Evolutionary conservation across 257 asterid species (phyloP).

Genomic region (Nicotiana paniculata): DNA sequence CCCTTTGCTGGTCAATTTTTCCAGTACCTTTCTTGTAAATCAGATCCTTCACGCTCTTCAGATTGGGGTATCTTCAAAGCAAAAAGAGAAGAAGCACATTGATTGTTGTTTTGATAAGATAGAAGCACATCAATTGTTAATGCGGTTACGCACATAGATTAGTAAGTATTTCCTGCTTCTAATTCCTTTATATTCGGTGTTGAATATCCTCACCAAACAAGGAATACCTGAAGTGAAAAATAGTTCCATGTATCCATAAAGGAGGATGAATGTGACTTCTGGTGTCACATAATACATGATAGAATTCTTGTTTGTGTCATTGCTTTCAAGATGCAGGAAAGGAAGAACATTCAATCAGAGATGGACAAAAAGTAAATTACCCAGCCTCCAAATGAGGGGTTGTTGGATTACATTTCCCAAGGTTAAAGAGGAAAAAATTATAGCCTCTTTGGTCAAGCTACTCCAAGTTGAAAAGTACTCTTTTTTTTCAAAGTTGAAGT

Average conservation of each 20-base stretch:
- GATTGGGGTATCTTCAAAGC: conserved; percentile 60
- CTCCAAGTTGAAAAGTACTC: too few species aligned
- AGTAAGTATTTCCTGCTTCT: background rate
- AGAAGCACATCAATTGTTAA: too few species aligned
- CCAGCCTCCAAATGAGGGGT: background rate
- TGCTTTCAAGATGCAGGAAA: background rate
- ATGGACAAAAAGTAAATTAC: background rate
- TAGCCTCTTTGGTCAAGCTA: too few species aligned
- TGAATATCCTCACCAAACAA: background rate
- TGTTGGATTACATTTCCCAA: background rate
- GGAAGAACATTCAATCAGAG: background rate
- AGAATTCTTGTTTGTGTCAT: background rate
- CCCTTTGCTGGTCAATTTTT: conserved; percentile 45
- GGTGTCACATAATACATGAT: background rate
- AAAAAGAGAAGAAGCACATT: background rate
- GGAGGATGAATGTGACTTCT: background rate
- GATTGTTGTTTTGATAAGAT: too few species aligned
- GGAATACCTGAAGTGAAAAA: background rate
- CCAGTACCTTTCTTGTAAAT: conserved; percentile 81
- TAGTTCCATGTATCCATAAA: background rate
- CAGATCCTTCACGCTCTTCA: conserved; percentile 81
- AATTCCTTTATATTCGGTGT: background rate
- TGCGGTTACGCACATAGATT: too few species aligned
- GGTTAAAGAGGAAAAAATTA: background rate
- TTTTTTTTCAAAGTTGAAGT: too few species aligned